Conservation (phyloP, 805 yeast species). For the Candida stauntonica region DNA sequence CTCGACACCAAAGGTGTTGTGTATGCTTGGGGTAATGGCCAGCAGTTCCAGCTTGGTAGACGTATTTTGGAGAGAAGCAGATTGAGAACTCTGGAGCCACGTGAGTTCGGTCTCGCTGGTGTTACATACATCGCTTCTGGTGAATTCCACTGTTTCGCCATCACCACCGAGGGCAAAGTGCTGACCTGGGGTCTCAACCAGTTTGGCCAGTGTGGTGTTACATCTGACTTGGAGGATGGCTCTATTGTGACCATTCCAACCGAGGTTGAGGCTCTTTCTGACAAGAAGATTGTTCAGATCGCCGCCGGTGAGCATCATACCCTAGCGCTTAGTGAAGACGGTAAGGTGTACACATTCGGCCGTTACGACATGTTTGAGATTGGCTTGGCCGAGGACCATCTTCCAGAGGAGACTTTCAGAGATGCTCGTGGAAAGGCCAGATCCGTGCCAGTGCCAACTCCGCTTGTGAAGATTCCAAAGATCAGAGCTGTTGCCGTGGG, state of each 20-base stretch:
- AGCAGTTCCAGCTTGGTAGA: slow-evolving; percentile 88
- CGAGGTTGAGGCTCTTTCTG: slow-evolving; percentile 58
- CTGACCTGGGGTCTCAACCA: slow-evolving; percentile 95
- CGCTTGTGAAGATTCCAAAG: slow-evolving; percentile 52
- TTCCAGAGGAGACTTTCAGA: slow-evolving; percentile 69
- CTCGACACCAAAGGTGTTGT: slow-evolving; percentile 82
- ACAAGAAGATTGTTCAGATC: slow-evolving; percentile 51
- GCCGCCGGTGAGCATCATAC: slow-evolving; percentile 97
- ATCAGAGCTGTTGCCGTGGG: slow-evolving; percentile 70
- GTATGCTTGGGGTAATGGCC: slow-evolving; percentile 97
- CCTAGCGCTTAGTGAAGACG: slow-evolving; percentile 64
- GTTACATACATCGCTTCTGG: slow-evolving; percentile 85
- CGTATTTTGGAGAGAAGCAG: slow-evolving; percentile 76
- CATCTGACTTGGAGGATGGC: slow-evolving; percentile 78
- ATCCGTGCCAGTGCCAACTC: slow-evolving; percentile 82
- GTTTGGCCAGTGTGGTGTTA: slow-evolving; percentile 91
- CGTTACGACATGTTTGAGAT: slow-evolving; percentile 91
- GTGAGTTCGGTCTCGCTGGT: slow-evolving; percentile 77
- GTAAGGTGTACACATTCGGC: slow-evolving; percentile 82
- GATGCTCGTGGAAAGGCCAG: slow-evolving; percentile 81
- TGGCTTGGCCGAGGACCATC: slow-evolving; percentile 63
- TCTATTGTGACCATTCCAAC: slow-evolving; percentile 77
- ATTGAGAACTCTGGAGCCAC: slow-evolving; percentile 69
- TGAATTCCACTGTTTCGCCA: slow-evolving; percentile 93
- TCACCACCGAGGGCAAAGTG: slow-evolving; percentile 65